These are phyloP conservation scores for Aegilops umbellulata DNA, from an alignment of 176 grass and related monocot species.

Conservation along the genomic window DNA sequence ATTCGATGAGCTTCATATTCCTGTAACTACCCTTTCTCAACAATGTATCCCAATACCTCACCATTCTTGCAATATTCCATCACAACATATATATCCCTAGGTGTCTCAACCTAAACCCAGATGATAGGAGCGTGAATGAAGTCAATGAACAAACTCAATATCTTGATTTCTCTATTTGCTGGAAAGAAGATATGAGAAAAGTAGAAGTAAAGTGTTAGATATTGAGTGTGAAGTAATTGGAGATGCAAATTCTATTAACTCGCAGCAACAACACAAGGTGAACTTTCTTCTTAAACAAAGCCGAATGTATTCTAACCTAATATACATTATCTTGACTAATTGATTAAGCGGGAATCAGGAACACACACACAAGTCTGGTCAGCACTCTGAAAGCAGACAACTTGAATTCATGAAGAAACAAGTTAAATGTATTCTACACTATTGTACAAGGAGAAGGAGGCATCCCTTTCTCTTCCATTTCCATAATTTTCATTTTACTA, in stretches of 20 bases:
- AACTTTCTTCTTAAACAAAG: conserved; percentile 1
- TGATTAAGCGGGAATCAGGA: not conserved
- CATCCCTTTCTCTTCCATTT: conserved; percentile 92
- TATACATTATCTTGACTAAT: not conserved
- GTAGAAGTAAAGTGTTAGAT: not conserved
- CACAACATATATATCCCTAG: conserved; percentile 75
- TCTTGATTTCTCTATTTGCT: conserved; percentile 95
- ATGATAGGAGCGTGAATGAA: conserved; percentile 77
- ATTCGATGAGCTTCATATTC: conserved; percentile 82
- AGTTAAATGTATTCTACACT: too few species aligned
- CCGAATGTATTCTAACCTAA: not conserved
- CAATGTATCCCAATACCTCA: conserved; percentile 81
- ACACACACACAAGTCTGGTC: not conserved
- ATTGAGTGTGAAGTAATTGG: not conserved
- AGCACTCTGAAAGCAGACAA: not conserved
- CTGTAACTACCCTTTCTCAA: conserved; percentile 78
- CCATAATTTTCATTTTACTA: conserved; percentile 67
- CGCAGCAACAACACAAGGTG: not conserved
- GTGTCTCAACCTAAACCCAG: conserved; percentile 82
- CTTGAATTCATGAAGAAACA: not conserved
- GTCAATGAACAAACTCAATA: conserved; percentile 65
- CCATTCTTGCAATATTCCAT: conserved; percentile 92
- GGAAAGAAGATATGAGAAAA: conserved; percentile 16
- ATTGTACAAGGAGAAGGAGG: not conserved
- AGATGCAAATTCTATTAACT: conserved; percentile 4